phyloP scores from a whole-genome alignment of 306 rosid genomes.

The Lathyrus oleraceus region DNA sequence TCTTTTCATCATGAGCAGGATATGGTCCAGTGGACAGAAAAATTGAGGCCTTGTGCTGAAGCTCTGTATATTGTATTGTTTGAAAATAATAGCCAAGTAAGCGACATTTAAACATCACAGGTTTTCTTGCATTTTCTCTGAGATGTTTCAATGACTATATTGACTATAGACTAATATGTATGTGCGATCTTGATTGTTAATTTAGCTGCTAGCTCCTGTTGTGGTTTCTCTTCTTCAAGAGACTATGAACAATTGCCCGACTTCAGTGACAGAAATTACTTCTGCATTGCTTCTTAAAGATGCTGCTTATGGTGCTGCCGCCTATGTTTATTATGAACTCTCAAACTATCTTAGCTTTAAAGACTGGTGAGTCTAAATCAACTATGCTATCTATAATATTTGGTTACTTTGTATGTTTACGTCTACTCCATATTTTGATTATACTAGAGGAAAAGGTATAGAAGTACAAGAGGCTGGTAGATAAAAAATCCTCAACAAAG shows the following conservation, averaged over 20 bases:
- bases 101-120: constrained; percentile 35
- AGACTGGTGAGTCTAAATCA: constrained; percentile 65
- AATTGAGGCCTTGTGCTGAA: constrained; percentile 96
- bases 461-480: background rate
- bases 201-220: constrained; percentile 87
- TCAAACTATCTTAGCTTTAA: constrained; percentile 91
- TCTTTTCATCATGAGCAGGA: constrained; percentile 97
- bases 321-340: constrained; percentile 95
- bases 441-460: background rate
- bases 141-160: constrained; percentile 24
- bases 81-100: constrained; percentile 92
- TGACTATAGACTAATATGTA: constrained; percentile 28
- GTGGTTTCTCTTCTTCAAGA: constrained; percentile 94
- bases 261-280: constrained; percentile 76
- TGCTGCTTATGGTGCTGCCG: constrained; percentile 98
- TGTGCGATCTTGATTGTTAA: constrained; percentile 34
- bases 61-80: constrained; percentile 89
- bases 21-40: constrained; percentile 99
- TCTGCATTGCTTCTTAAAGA: constrained; percentile 92
- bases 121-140: constrained; percentile 32
- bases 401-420: constrained; percentile 6
- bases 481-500: background rate
- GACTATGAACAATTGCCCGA: constrained; percentile 81
- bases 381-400: constrained; percentile 9
- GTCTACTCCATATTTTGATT: constrained; percentile 5